These are phyloP conservation scores for Alternaria incomplexa DNA, from an alignment of 2,329 filamentous ascomycete genomes.

Conservation along the genomic window DNA sequence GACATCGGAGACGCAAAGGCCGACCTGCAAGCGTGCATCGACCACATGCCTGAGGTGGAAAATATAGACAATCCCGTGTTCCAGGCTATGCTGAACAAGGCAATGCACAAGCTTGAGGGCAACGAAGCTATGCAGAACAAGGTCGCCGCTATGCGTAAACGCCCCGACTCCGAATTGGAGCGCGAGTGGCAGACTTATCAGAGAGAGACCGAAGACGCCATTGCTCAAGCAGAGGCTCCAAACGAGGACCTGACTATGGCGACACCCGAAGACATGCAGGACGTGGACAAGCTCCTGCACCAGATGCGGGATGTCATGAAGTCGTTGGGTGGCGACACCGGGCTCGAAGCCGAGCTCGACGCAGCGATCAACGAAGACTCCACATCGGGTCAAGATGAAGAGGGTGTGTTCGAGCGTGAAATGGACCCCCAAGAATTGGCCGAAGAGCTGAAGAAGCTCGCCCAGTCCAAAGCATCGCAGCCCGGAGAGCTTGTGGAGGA, in stretches of 20 bases:
- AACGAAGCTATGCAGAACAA: slow-evolving; percentile 32
- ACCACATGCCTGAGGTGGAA: slow-evolving; percentile 27
- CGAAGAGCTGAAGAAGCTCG: slow-evolving; percentile 29
- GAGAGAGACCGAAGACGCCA: slow-evolving; percentile 15
- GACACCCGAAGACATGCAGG: slow-evolving; percentile 19
- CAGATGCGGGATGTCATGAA: slow-evolving; percentile 38
- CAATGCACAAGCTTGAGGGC: slow-evolving; percentile 27
- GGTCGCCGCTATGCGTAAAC: slow-evolving; percentile 16
- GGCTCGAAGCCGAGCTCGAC: slow-evolving; percentile 31
- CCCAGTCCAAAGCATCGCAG: slow-evolving; percentile 9
- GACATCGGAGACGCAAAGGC: slow-evolving; percentile 27
- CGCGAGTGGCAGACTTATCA: slow-evolving; percentile 18
- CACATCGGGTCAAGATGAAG: slow-evolving; percentile 5
- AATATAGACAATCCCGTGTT: slow-evolving; percentile 30
- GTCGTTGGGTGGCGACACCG: slow-evolving; percentile 24
- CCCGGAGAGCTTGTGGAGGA: slow-evolving; percentile 12
- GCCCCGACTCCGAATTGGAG: slow-evolving; percentile 15
- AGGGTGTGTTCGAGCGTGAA: slow-evolving; percentile 25
- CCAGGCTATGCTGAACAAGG: slow-evolving; percentile 24
- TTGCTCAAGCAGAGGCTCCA: slow-evolving; percentile 10
- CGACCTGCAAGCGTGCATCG: slow-evolving; percentile 33
- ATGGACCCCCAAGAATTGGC: slow-evolving; percentile 31
- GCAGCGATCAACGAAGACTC: slow-evolving; percentile 26
- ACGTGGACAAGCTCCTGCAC: slow-evolving; percentile 28
- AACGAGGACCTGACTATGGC: slow-evolving; percentile 11